Evolutionary conservation across 1,139 yeast species (phyloP), one percentile per base, ranked within the genome.

Genomic region (Taphrina wiesneri): DNA sequence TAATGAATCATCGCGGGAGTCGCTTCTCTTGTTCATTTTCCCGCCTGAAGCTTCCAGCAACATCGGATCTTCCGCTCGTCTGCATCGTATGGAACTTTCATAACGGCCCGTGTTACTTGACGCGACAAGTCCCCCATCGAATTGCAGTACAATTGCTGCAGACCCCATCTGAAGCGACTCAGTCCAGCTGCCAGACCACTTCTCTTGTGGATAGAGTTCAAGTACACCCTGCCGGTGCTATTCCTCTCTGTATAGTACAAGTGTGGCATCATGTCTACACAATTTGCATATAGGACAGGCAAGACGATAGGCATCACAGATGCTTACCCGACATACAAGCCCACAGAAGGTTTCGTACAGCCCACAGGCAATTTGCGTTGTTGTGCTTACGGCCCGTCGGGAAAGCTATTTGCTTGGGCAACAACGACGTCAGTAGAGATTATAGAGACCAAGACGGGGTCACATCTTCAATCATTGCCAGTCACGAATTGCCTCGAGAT

Each of bases 401-500:
- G 85, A 51, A 71, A 76, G 47, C 76, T 74, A 63, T 80, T 82
- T 70, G 85, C 84, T 30, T 82, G 77, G 72, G 78, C 83, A n/a
- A 79, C 79, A 56, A 79, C 78, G 28, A 71, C 74, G 41, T 79
- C 75, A 53, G 87, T 90, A 57, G 80, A 80, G 65, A 81, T 91
- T 36, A 80, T 84, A 66, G 81, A 84, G 70, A 84, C 95, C n/a
- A 78, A 77, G 17, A 74, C 80, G 5, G 86, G 86, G 32, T 74
- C 74, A 7, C 69, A 78, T 39, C 74, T 82, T 62, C 76, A 81
- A 60, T 78, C 76, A 19, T 75, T 88, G 62, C 83, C 81, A 36
- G 78, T 84, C 46, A 75, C 79, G 32, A 91, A 88, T 70, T 88
- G 88, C 25, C 86, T 87, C 73, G 98, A 93, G 74, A 77, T 93